Evolutionary conservation across 352 stramenopile species (phyloP), one percentile per base, ranked within the genome.

Genomic region (Blastocystis sp.): DNA sequence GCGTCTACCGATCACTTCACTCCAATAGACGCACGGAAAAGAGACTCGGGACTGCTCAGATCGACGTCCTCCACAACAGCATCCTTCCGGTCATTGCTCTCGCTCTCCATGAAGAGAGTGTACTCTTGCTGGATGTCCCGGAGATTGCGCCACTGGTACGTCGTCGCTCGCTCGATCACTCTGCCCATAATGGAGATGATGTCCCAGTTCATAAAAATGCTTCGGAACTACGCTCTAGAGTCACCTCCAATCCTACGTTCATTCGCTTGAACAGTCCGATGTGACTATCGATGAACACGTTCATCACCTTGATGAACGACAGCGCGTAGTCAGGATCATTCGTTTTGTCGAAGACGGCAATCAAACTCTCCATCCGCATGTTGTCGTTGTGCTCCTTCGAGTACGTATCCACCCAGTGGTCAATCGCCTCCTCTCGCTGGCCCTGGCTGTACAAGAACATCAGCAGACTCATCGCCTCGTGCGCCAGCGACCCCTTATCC

Each of bases 1-100:
- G 69, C 69, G 8, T 63, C 69, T 81, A 65, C n/a, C 8, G 1
- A 18, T 81, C 46, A 81, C 34, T 24, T 18, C 18, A 48, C 14
- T 42, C 7, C 14, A 1, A 46, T 24, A 64, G 7, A 46, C 51
- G 8, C 4, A 81, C 69, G 4, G 69, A 81, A 81, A 27, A 81
- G 21, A 34, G 40, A 63, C 4, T 16, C 11, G 14, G 69, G 4
- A 42, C n/a, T 81, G n/a, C 40, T 63, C 46, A 81, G 21, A 64
- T 81, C 69, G 3, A 81, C 69, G 36, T 44, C 69, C 6, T 81
- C 29, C 32, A 81, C 48, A 9, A 51, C 56, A 48, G 69, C 69
- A 34, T 81, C 69, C 29, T 81, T 42, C 0, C 69, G 69, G 40
- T 81, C 69, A n/a, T 63, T 81, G 34, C 29, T 46, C 48, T 81